Evolutionary conservation across 352 stramenopile species (phyloP).

Genomic region (Phytophthora citricola): DNA sequence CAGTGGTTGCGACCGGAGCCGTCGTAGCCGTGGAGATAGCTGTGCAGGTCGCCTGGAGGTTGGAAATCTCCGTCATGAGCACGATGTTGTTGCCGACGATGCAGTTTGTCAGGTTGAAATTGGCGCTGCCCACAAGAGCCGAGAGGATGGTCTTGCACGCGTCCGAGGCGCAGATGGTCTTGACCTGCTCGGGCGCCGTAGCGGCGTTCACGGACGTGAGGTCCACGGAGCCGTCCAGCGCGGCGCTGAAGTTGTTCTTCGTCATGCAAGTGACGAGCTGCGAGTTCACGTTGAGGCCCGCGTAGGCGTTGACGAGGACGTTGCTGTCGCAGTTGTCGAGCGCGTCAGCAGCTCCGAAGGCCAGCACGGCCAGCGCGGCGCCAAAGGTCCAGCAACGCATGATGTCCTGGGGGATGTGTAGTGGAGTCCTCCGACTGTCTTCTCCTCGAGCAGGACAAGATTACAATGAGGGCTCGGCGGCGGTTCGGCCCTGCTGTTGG

Average conservation of each 20-base stretch:
- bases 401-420: slow-evolving; percentile 1
- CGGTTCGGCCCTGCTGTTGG: slow-evolving; percentile 3
- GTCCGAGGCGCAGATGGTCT: slow-evolving; percentile 47
- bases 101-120: slow-evolving; percentile 64
- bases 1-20: slow-evolving; percentile 7
- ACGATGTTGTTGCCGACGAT: slow-evolving; percentile 58
- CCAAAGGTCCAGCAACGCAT: slow-evolving; percentile 32
- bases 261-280: slow-evolving; percentile 59
- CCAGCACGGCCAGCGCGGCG: slow-evolving; percentile 26
- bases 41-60: slow-evolving; percentile 50
- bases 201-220: slow-evolving; percentile 42
- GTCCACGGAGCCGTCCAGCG: slow-evolving; percentile 54
- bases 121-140: slow-evolving; percentile 49
- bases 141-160: slow-evolving; percentile 54
- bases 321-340: slow-evolving; percentile 49
- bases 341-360: slow-evolving; percentile 24
- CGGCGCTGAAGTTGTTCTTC: slow-evolving; percentile 56
- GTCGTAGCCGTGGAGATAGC: slow-evolving; percentile 22
- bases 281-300: slow-evolving; percentile 54
- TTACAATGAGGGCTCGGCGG: slow-evolving; percentile 38
- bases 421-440: slow-evolving; percentile 30
- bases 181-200: slow-evolving; percentile 46
- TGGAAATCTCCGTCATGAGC: slow-evolving; percentile 55
- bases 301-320: slow-evolving; percentile 54
- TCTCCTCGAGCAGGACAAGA: slow-evolving; percentile 38